A percentile compares a stretch with the other conserved stretches of the same genome.
Evolutionary conservation across 2,329 filamentous ascomycete genomes (phyloP).

Genomic region (Claviceps arundinis): DNA sequence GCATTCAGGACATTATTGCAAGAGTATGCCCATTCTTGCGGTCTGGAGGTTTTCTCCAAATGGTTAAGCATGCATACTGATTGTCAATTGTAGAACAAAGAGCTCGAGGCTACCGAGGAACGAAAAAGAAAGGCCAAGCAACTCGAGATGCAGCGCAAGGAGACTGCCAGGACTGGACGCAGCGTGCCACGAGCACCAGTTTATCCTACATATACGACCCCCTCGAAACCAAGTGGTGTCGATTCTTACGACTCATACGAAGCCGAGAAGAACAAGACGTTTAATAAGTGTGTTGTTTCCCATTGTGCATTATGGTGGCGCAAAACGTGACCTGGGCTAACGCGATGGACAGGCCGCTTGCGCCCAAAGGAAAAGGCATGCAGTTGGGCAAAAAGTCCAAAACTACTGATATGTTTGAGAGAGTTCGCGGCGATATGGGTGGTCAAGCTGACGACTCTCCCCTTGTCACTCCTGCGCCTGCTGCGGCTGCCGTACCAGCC

Average conservation of each 20-base stretch:
- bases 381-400: constrained; percentile 98
- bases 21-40: constrained; percentile 40
- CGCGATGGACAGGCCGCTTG: constrained; percentile 33
- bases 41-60: background rate
- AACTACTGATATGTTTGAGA: constrained; percentile 93
- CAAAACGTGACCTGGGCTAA: background rate
- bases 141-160: constrained; percentile 96
- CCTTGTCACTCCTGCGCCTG: constrained; percentile 46
- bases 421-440: constrained; percentile 84
- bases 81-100: constrained; percentile 62
- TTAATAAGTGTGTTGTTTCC: constrained; percentile 50
- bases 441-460: constrained; percentile 68
- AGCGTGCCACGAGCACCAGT: constrained; percentile 59
- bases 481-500: constrained; percentile 36
- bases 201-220: constrained; percentile 82
- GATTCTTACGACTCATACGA: constrained; percentile 91
- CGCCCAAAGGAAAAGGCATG: constrained; percentile 92
- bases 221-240: constrained; percentile 56
- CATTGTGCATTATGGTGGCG: background rate
- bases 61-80: constrained; percentile 11
- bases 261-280: constrained; percentile 90
- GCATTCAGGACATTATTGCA: constrained; percentile 96
- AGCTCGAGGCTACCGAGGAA: constrained; percentile 94
- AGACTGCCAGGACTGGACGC: constrained; percentile 67
- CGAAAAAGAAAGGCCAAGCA: constrained; percentile 98